A percentile compares a stretch with the other conserved stretches of the same genome.
Evolutionary conservation across 352 stramenopile genomes (phyloP).

Genomic region (Phytophthora aleatoria): DNA sequence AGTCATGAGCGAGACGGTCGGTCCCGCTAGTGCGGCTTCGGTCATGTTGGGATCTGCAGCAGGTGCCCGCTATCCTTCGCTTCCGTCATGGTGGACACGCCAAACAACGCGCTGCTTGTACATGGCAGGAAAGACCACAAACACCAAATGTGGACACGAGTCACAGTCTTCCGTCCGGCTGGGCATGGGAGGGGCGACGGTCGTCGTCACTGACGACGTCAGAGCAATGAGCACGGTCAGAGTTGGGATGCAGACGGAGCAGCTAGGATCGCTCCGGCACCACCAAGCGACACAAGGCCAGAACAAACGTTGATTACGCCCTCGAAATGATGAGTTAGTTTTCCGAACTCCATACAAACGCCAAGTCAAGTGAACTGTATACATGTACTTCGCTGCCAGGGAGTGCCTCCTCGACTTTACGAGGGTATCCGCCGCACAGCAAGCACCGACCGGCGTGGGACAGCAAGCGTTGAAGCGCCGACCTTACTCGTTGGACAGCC

Average conservation of each 20-base stretch:
- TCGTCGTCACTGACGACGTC: background rate
- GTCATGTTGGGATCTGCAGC: constrained; percentile 41
- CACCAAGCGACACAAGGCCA: constrained; percentile 16
- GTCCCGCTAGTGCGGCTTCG: constrained; percentile 27
- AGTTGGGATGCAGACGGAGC: constrained; percentile 26
- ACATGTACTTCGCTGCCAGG: background rate
- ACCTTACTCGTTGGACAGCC: constrained; percentile 35
- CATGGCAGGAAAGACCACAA: constrained; percentile 20
- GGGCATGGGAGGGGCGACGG: background rate
- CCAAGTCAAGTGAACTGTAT: constrained; percentile 16
- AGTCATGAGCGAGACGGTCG: constrained; percentile 34
- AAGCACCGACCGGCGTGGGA: constrained; percentile 29
- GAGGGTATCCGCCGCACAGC: constrained; percentile 22
- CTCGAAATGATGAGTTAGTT: constrained; percentile 23
- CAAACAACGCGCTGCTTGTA: constrained; percentile 13
- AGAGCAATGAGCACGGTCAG: constrained; percentile 6
- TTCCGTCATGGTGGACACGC: constrained; percentile 29
- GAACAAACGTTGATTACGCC: constrained; percentile 21
- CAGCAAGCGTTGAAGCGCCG: constrained; percentile 8
- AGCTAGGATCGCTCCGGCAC: constrained; percentile 28
- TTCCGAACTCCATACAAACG: constrained; percentile 24
- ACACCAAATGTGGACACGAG: constrained; percentile 39
- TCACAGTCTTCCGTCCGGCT: constrained; percentile 5
- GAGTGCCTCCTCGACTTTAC: constrained; percentile 21
- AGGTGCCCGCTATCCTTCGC: constrained; percentile 9